Evolutionary conservation across 768 basidiomycete species (phyloP), one percentile per base, ranked within the genome.

Genomic region (Gymnopilus junonius): DNA sequence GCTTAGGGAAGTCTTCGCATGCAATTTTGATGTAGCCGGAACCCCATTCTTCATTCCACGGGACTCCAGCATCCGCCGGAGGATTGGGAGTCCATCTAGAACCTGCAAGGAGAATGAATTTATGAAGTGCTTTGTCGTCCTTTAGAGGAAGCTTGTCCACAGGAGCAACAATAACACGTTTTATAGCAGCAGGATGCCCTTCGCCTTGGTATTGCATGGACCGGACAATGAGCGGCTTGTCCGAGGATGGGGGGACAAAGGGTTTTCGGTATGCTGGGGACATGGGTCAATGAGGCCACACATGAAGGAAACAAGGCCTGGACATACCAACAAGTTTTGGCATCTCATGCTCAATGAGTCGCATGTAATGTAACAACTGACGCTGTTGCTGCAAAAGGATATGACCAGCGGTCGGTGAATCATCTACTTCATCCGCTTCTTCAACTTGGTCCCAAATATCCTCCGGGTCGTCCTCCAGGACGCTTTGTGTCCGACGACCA

Each of bases 1-100:
- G 85, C 67, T 86, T 82, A 7, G 89, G 87, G 75, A 94, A 97
- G 75, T 91, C 87, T 69, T 98, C 96, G 71, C 93, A 95, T 0
- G 91, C 84, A 64, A 99, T 92, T 79, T 95, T 95, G 76, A 99
- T 81, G 77, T 86, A 96, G 4, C 96, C 96, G 60, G 93, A 85
- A 55, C 83, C 80, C 73, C 82, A 85, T 10, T 72, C 75, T 48
- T 80, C 80, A 43, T 83, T 74, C 10, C 74, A 74, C 50, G 79
- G 80, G 23, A 88, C 75, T 1, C 94, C 93, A 34, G 88, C 83
- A 66, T 93, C 88, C 15, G 83, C 77, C 2, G 92, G 92, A 23
- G 91, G 87, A 34, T 85, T 81, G 15, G 86, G 87, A 7, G 89
- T 85, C 95, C 94, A 99, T 60, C 97, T 82, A 25, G 91, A 80